Base-by-base conservation (phyloP, 257 asterid genomes). In the Solanum clarkiae region DNA sequence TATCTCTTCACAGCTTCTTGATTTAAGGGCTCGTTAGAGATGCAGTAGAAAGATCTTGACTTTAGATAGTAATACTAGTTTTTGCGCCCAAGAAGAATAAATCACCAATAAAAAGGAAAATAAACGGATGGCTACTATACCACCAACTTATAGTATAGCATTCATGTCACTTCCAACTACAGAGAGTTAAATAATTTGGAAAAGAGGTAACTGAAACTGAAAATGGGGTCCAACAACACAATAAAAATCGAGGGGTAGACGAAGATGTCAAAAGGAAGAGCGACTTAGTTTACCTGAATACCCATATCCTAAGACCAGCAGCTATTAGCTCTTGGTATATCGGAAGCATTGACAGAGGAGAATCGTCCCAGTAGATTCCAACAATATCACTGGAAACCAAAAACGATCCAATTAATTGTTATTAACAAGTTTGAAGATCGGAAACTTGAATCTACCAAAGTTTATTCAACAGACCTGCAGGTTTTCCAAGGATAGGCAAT, bases 271-370 rank as follows among this genome's bases (percentile, higher is more conserved):
- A 75, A 75, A 49, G 45, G 45, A 81, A 56, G 84, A 81, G 17
- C 0, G 56, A 56, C 86, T 47, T 10, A 74, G 80, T 14, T 18
- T 87, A 97, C 99, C 99, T 97, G 86, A 90, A 95, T 66, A 97
- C 99, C 99, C 99, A 97, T 82, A 95, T 93, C 91, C 95, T 88
- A 84, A 94, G 69, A 80, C 99, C 98, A 60, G 95, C 96, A n/a
- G 93, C 91, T 60, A 94, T 94, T 29, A 97, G 88, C 89, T 95
- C 98, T 85, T 93, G 90, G 90, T 97, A 97, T 83, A 95, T 93
- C 0, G 99, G 99, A 88, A 97, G 99, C 96, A 95, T 89, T 85
- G 99, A 94, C 15, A 88, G 81, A 80, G 99, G 99, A 84, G 99
- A 89, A 90, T 97, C 99, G 4, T 89, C 90, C 99, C 99, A 97